Evolutionary conservation across 305 asterid species (phyloP).

Genomic region (Fraxinus ornus): DNA sequence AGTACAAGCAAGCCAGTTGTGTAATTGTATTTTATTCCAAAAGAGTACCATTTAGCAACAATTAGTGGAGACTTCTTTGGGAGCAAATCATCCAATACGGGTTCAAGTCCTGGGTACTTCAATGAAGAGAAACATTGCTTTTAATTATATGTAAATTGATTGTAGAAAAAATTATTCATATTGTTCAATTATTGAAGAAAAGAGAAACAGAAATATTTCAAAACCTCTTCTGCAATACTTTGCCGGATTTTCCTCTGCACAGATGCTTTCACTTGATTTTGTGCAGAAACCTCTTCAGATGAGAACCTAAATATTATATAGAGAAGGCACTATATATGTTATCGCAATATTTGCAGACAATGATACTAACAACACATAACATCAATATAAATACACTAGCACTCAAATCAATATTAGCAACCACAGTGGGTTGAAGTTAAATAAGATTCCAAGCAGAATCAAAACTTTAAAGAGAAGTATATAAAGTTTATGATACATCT

Average conservation of each 20-base stretch:
- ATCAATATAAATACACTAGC: neutral
- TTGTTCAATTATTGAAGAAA: constrained; percentile 10
- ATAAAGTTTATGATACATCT: neutral
- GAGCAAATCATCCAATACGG: constrained; percentile 81
- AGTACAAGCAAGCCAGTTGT: constrained; percentile 6
- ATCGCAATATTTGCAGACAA: constrained; percentile 10
- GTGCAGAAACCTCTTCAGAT: constrained; percentile 93
- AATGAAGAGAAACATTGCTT: constrained; percentile 19
- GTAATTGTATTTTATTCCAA: constrained; percentile 13
- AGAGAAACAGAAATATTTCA: constrained; percentile 19
- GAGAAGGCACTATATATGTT: neutral
- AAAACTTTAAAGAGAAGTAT: neutral
- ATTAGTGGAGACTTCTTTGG: constrained; percentile 93
- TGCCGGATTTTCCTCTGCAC: constrained; percentile 93
- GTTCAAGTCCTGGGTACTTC: constrained; percentile 90
- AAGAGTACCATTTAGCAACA: constrained; percentile 83
- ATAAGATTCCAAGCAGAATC: neutral
- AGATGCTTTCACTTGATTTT: constrained; percentile 99
- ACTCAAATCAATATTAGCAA: neutral
- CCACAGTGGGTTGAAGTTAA: neutral
- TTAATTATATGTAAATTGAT: constrained; percentile 12
- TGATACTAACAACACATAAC: neutral
- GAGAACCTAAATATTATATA: constrained; percentile 63
- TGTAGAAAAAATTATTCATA: neutral
- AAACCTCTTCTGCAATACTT: constrained; percentile 90